A percentile compares a stretch with the other conserved stretches of the same genome.
Conservation (phyloP, 2,329 filamentous ascomycete species). For the Parastagonospora nodorum region DNA sequence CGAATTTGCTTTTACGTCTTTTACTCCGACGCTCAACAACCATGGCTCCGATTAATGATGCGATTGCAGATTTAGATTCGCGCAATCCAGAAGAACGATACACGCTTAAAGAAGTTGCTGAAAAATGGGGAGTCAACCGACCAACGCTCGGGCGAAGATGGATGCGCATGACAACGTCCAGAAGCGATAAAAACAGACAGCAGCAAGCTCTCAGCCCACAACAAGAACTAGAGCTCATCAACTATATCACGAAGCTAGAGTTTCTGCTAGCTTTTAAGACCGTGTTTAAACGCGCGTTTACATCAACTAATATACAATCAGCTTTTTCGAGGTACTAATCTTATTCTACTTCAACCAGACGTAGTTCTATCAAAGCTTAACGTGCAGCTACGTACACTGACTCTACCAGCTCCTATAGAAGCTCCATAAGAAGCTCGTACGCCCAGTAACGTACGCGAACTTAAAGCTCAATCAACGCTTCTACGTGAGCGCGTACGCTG, state of each 20-base stretch:
- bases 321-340: no score
- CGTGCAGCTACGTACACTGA: no score
- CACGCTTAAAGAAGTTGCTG: constrained; percentile 3
- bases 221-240: constrained; percentile 15
- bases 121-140: constrained; percentile 5
- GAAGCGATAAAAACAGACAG: neutral
- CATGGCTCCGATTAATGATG: constrained; percentile 11
- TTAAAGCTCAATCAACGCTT: neutral
- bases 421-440: no score
- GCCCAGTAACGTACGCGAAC: neutral
- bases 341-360: no score
- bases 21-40: constrained; percentile 8
- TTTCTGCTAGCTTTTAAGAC: no score
- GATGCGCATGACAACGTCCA: neutral
- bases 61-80: constrained; percentile 9
- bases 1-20: no score
- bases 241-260: constrained; percentile 19
- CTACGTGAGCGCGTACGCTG: no score
- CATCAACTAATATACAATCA: no score
- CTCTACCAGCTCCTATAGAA: no score
- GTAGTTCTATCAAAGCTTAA: no score
- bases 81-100: constrained; percentile 3
- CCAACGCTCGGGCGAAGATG: constrained; percentile 5
- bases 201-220: neutral
- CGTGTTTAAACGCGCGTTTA: no score